Evolutionary conservation across 2,329 filamentous ascomycete species (phyloP).

Genomic region (Penicillium sp.): DNA sequence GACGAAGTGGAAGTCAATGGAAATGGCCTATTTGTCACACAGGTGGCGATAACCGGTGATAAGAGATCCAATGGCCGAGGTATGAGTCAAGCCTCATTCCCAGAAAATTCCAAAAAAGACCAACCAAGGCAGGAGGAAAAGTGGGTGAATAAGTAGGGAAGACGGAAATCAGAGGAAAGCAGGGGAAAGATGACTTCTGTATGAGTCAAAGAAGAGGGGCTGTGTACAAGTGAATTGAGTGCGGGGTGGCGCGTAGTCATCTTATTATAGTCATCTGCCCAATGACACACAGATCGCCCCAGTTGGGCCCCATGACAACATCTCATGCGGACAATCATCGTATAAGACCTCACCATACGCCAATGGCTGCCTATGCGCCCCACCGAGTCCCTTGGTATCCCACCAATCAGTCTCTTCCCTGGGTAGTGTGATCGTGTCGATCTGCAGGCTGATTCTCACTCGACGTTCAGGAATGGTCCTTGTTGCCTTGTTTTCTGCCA

Average conservation of each 20-base stretch:
- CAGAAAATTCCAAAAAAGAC: not conserved
- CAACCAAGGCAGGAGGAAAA: not conserved
- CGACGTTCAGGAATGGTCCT: not conserved
- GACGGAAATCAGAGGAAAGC: not conserved
- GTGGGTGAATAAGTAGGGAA: not conserved
- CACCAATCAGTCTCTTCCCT: not conserved
- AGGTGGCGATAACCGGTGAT: conserved; percentile 23
- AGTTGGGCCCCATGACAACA: conserved; percentile 22
- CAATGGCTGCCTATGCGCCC: not conserved
- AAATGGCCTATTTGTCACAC: conserved; percentile 23
- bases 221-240: conserved; percentile 13
- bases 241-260: conserved; percentile 16
- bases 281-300: conserved; percentile 16
- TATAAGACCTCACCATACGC: conserved; percentile 2
- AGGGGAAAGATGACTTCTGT: not conserved
- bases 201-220: conserved; percentile 5
- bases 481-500: not conserved
- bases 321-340: conserved; percentile 20
- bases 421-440: conserved; percentile 2
- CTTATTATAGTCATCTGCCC: conserved; percentile 5
- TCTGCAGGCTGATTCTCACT: conserved; percentile 5
- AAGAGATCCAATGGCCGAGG: conserved; percentile 19
- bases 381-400: not conserved
- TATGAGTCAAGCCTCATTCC: not conserved
- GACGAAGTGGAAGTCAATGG: conserved; percentile 20